Evolutionary conservation across 768 basidiomycete species (phyloP).

Genomic region (Cyathus striatus): DNA sequence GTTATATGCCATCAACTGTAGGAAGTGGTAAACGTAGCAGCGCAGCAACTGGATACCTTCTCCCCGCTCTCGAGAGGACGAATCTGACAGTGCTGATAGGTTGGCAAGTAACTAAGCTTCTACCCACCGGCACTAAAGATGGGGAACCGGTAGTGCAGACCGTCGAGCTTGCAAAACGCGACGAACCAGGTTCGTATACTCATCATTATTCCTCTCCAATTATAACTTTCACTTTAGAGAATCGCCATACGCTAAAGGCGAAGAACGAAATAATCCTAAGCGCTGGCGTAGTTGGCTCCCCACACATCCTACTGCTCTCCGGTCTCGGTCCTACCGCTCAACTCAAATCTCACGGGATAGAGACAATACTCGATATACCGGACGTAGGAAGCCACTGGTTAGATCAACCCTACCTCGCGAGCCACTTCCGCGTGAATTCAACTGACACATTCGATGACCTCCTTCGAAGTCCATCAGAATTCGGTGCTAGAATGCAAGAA

Average conservation of each 20-base stretch:
- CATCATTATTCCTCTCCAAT: too few species aligned
- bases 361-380: slow-evolving; percentile 16
- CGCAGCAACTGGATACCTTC: slow-evolving; percentile 2
- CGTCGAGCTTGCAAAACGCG: slow-evolving; percentile 8
- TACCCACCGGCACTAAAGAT: slow-evolving; percentile 1
- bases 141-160: slow-evolving; percentile 2
- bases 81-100: background rate
- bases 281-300: slow-evolving; percentile 27
- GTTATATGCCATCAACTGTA: slow-evolving; percentile 2
- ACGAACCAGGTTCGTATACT: slow-evolving; percentile 1
- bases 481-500: slow-evolving; percentile 3
- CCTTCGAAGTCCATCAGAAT: slow-evolving; percentile 10
- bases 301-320: slow-evolving; percentile 24
- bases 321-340: slow-evolving; percentile 23
- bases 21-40: background rate
- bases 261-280: slow-evolving; percentile 48
- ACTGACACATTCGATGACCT: slow-evolving; percentile 8
- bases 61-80: background rate
- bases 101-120: slow-evolving; percentile 12
- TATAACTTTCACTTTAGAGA: too few species aligned
- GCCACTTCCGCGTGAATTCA: slow-evolving; percentile 20
- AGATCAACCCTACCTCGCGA: slow-evolving; percentile 18
- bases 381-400: slow-evolving; percentile 22
- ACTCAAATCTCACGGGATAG: slow-evolving; percentile 17
- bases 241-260: slow-evolving; percentile 19